phyloP scores from a whole-genome alignment of 1,284 basidiomycete species.

The Cystobasidium pallidum region DNA sequence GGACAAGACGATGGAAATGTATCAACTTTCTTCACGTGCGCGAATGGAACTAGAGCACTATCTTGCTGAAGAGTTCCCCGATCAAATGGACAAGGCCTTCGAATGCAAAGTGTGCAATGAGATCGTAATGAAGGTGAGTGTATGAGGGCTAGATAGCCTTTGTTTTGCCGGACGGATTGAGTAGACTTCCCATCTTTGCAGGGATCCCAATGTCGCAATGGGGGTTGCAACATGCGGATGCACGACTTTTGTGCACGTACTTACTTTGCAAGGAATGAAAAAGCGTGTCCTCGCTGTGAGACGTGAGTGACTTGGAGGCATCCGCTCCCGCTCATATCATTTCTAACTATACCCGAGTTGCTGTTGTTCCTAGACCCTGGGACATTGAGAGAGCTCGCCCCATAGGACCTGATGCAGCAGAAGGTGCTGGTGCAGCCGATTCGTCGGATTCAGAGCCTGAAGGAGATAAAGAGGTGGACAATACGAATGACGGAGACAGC shows the following conservation, averaged over 20 bases:
- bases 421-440: constrained; percentile 43
- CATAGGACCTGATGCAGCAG: constrained; percentile 22
- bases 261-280: constrained; percentile 55
- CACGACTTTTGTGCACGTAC: constrained; percentile 69
- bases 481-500: not conserved
- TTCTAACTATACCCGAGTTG: not conserved
- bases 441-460: constrained; percentile 58
- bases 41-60: constrained; percentile 74
- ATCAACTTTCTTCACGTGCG: constrained; percentile 74
- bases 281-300: constrained; percentile 40
- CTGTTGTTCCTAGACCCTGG: constrained; percentile 59
- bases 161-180: not conserved
- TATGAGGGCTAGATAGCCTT: not conserved
- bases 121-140: constrained; percentile 57
- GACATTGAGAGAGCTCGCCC: constrained; percentile 58
- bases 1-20: constrained; percentile 58
- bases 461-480: constrained; percentile 55
- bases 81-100: constrained; percentile 58
- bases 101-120: constrained; percentile 75
- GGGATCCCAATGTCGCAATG: constrained; percentile 67
- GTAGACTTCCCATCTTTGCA: constrained; percentile 49
- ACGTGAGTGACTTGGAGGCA: constrained; percentile 13
- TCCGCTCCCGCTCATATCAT: no score
- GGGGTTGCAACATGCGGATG: constrained; percentile 68
- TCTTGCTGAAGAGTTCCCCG: constrained; percentile 71